Evolutionary conservation across 192 early-diverging fungal species (phyloP).

Genomic region (Dimargaris cristalligena): DNA sequence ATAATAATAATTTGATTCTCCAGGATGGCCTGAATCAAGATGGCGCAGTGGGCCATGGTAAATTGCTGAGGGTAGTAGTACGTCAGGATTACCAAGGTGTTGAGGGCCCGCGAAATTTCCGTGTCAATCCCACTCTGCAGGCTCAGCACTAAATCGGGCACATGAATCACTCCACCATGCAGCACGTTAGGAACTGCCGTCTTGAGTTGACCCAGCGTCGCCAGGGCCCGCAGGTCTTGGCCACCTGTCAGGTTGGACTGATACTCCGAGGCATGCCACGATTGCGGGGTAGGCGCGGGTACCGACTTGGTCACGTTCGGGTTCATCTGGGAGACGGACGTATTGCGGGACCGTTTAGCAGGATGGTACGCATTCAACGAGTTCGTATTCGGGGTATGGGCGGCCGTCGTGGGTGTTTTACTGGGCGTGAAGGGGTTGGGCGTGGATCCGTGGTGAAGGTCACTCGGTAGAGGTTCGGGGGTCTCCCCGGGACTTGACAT

Average conservation of each 20-base stretch:
- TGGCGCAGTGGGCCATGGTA: not conserved
- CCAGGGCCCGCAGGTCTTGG: not conserved
- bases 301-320: not conserved
- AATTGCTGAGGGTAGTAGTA: not conserved
- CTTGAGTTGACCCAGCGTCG: not conserved
- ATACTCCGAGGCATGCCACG: not conserved
- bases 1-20: not conserved
- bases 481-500: slow-evolving; percentile 1
- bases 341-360: not conserved
- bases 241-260: not conserved
- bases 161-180: not conserved
- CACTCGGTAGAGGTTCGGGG: not conserved
- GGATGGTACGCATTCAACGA: not conserved
- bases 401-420: not conserved
- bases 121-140: slow-evolving; percentile 2
- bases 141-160: not conserved
- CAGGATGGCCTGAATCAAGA: not conserved
- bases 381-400: not conserved
- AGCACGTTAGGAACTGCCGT: not conserved
- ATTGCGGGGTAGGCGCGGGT: not conserved
- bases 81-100: not conserved
- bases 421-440: not conserved
- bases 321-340: not conserved
- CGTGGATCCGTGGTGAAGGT: not conserved
- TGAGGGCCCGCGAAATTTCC: slow-evolving; percentile 1